phyloP scores from a whole-genome alignment of 1,284 basidiomycete species.

The Ganoderma multipileum region DNA sequence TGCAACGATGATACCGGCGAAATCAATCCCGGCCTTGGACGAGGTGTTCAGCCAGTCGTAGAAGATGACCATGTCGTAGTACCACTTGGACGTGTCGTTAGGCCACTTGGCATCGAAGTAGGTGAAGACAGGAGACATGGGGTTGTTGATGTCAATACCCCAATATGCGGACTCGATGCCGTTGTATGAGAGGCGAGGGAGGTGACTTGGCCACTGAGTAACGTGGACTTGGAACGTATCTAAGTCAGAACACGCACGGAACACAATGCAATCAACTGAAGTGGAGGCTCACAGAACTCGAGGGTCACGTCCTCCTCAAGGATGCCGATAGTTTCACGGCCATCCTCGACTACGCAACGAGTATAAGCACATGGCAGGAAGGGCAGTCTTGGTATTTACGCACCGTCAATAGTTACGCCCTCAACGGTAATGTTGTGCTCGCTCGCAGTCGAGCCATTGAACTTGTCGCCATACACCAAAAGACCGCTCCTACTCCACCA shows the following conservation, averaged over 20 bases:
- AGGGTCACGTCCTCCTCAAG: slow-evolving; percentile 23
- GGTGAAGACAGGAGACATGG: slow-evolving; percentile 24
- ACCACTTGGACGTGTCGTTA: slow-evolving; percentile 23
- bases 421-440: slow-evolving; percentile 20
- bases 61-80: slow-evolving; percentile 27
- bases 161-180: slow-evolving; percentile 16
- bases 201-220: slow-evolving; percentile 16
- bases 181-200: slow-evolving; percentile 11
- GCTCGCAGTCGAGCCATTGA: slow-evolving; percentile 5
- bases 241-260: not conserved
- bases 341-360: slow-evolving; percentile 8
- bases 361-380: slow-evolving; percentile 1
- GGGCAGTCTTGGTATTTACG: not conserved
- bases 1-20: slow-evolving; percentile 24
- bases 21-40: slow-evolving; percentile 17
- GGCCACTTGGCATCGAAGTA: slow-evolving; percentile 26
- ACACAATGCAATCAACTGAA: too few species aligned
- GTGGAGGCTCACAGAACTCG: slow-evolving; percentile 21
- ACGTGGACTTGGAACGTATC: slow-evolving; percentile 10
- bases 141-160: slow-evolving; percentile 26
- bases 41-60: slow-evolving; percentile 23
- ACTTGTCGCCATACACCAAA: slow-evolving; percentile 17
- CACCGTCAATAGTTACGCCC: slow-evolving; percentile 18
- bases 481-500: slow-evolving; percentile 19
- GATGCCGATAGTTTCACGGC: slow-evolving; percentile 18